These are phyloP conservation scores for Microsporum audouinii DNA, from an alignment of 2,329 filamentous ascomycete genomes.

Conservation along the genomic window DNA sequence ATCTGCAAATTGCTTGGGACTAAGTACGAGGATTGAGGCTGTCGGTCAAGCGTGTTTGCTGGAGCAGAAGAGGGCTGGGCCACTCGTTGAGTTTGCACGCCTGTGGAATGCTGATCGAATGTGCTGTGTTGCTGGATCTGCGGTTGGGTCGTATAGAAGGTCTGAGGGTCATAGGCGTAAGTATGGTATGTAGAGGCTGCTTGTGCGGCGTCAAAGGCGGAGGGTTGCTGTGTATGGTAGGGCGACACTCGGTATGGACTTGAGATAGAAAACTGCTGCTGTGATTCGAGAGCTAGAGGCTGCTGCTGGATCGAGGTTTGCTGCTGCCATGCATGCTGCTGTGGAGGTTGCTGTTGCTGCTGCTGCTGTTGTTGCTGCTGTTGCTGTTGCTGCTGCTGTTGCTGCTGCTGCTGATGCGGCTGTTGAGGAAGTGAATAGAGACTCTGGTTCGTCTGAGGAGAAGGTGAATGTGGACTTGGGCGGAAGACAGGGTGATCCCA, in stretches of 20 bases:
- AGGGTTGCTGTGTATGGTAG: constrained; percentile 13
- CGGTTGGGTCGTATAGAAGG: constrained; percentile 21
- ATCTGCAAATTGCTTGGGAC: neutral
- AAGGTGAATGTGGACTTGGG: constrained; percentile 20
- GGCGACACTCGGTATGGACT: constrained; percentile 8
- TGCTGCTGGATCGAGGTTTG: constrained; percentile 16
- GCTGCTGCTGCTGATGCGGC: constrained; percentile 8
- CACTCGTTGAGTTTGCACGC: neutral
- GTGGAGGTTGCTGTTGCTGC: constrained; percentile 14
- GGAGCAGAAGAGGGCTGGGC: neutral
- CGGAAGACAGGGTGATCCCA: constrained; percentile 31
- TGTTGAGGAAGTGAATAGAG: constrained; percentile 17
- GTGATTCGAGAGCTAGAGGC: constrained; percentile 16
- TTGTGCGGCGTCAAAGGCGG: constrained; percentile 9
- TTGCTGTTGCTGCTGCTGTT: constrained; percentile 11
- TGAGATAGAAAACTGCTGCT: constrained; percentile 8
- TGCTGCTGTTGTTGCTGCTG: constrained; percentile 9
- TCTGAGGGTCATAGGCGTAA: constrained; percentile 22
- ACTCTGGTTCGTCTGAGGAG: constrained; percentile 17
- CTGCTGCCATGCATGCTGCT: constrained; percentile 23
- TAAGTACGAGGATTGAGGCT: neutral
- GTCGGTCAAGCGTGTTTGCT: neutral
- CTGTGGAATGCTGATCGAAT: neutral
- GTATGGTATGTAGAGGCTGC: constrained; percentile 19
- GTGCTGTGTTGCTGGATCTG: constrained; percentile 3